Percentiles rank a stretch among this genome's conserved stretches.
These are phyloP conservation scores for Podosphaera leucotricha DNA, from an alignment of 2,329 filamentous ascomycete species.

Conservation along the genomic window DNA sequence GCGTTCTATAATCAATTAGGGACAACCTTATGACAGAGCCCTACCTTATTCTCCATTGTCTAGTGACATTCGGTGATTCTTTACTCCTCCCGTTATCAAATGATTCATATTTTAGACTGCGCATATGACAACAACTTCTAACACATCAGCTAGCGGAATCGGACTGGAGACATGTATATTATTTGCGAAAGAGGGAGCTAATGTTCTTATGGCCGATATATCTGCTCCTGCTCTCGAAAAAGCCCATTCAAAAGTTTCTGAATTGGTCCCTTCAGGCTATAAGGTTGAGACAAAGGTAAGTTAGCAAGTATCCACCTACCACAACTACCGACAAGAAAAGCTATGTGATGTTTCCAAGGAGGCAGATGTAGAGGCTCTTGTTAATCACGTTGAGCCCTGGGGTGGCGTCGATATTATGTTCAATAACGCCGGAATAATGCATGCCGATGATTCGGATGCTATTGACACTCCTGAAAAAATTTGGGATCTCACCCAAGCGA, in stretches of 20 bases:
- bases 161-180: constrained; percentile 53
- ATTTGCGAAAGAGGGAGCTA: constrained; percentile 47
- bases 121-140: neutral
- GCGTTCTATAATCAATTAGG: neutral
- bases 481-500: constrained; percentile 53
- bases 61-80: neutral
- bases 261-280: constrained; percentile 26
- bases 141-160: constrained; percentile 31
- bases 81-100: neutral
- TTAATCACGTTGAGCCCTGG: constrained; percentile 40
- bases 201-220: constrained; percentile 48
- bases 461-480: constrained; percentile 48
- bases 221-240: constrained; percentile 38
- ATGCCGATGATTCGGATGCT: constrained; percentile 38
- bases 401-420: constrained; percentile 54
- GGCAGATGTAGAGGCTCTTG: constrained; percentile 32
- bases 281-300: constrained; percentile 23
- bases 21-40: neutral
- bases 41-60: neutral
- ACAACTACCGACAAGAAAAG: constrained; percentile 5
- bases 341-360: constrained; percentile 48
- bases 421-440: constrained; percentile 67
- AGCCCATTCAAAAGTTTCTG: constrained; percentile 33
- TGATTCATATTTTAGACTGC: neutral
- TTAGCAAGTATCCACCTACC: neutral